Conservation (phyloP, 2,329 filamentous ascomycete genomes). For the Scedosporium minutisporum region DNA sequence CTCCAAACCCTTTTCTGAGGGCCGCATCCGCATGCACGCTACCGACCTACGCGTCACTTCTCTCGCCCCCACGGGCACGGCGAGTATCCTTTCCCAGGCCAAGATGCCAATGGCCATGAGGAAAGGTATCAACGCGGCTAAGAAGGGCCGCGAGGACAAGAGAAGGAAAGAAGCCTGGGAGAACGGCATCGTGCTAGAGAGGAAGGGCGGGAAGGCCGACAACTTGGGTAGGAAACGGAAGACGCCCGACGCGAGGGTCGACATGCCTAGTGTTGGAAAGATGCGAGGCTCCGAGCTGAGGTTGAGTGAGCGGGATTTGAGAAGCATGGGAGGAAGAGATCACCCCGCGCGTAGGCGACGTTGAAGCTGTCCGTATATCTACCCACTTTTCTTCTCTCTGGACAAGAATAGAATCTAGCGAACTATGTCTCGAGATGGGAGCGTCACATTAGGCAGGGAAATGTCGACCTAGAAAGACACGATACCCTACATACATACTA, state of each 20-base stretch:
- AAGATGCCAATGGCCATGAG: conserved; percentile 85
- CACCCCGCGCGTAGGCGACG: neutral
- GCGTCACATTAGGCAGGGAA: no score
- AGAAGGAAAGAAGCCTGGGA: conserved; percentile 72
- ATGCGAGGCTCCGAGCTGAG: conserved; percentile 71
- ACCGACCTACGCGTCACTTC: conserved; percentile 75
- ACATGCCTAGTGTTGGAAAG: conserved; percentile 69
- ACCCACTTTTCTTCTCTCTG: no score
- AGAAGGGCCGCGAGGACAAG: conserved; percentile 54
- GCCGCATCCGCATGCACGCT: conserved; percentile 69
- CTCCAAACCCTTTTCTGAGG: conserved; percentile 39
- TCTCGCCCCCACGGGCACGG: conserved; percentile 57
- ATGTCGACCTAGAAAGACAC: no score
- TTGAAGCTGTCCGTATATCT: neutral
- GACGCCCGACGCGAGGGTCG: conserved; percentile 51
- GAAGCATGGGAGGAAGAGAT: conserved; percentile 49
- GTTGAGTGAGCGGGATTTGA: conserved; percentile 69
- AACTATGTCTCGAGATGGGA: no score
- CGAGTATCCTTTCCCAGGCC: conserved; percentile 63
- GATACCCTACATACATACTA: no score
- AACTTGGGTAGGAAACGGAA: conserved; percentile 29
- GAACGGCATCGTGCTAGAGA: conserved; percentile 83
- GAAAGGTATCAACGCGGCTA: conserved; percentile 71
- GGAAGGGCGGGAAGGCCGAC: conserved; percentile 24
- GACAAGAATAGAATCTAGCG: no score